Evolutionary conservation across 306 rosid genomes (phyloP).

Genomic region (Pyrus communis): DNA sequence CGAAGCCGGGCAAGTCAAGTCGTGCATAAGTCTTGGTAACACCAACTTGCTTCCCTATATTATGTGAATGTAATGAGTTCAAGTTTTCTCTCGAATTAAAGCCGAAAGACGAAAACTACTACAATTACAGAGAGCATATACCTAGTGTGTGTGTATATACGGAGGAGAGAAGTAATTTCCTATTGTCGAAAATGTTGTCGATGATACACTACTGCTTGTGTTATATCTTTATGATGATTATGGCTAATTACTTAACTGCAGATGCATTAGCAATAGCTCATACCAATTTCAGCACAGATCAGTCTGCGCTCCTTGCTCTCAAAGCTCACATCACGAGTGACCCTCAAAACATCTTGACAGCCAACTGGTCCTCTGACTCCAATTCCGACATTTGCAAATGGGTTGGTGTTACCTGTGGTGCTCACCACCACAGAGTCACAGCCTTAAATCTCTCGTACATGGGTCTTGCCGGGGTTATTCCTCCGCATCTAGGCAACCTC

Average conservation of each 20-base stretch:
- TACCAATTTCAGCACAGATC: neutral
- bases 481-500: neutral
- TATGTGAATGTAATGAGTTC: no score
- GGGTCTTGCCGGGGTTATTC: neutral
- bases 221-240: no score
- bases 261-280: neutral
- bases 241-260: neutral
- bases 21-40: no score
- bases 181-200: no score
- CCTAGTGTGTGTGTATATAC: no score
- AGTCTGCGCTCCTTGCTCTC: neutral
- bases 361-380: neutral
- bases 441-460: neutral
- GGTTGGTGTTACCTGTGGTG: neutral
- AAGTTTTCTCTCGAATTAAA: no score
- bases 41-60: no score
- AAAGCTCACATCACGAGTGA: neutral
- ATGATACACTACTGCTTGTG: no score
- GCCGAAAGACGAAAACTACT: no score
- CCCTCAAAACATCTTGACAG: neutral
- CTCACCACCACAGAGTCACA: neutral
- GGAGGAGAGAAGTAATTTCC: no score
- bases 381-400: neutral
- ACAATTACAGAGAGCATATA: no score
- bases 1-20: no score